Evolutionary conservation across 768 basidiomycete species (phyloP), one percentile per base, ranked within the genome.

Genomic region (Daedalea quercina): DNA sequence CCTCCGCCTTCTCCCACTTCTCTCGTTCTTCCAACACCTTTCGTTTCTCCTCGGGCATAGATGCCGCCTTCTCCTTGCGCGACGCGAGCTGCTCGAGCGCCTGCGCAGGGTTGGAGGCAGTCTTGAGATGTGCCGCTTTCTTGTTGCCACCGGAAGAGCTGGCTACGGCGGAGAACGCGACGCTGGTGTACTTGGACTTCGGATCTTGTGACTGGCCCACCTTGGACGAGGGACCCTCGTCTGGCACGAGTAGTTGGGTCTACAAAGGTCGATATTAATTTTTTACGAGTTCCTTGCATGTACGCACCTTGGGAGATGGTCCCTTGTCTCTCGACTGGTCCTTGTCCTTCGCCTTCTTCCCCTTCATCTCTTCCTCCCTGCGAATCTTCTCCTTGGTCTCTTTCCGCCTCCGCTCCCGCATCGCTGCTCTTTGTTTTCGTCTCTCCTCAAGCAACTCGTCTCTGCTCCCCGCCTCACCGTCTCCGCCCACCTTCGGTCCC

Each of bases 1-100:
- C 84, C 63, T 85, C 82, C 0, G 94, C 93, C 70, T 94, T 95
- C 46, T 82, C 81, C 91, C 94, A 97, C 63, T 85, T 82, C 54
- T 94, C 87, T 51, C 79, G 78, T 63, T 94, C 94, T 65, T 90
- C 84, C 12, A 85, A 78, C 43, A 76, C 76, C 60, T 87, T 86
- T 25, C 90, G 81, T 64, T 90, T 90, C 51, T 94, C 93, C 44
- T 87, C 90, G 0, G 91, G 84, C 55, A 98, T 61, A 0, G 77
- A 65, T 0, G 85, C 82, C 1, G 96, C 72, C 60, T 87, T 88
- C 59, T 85, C 84, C 63, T 90, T 90, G 25, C 85, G 84, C 28
- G 82, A 76, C 9, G 81, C 70, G 9, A 99, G 77, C 54, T 94
- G 88, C 2, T 80, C 77, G 9, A 99, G 80, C 0, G 96, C 96